phyloP scores from a whole-genome alignment of 192 early-diverging fungal species.

The Radiomyces spectabilis region DNA sequence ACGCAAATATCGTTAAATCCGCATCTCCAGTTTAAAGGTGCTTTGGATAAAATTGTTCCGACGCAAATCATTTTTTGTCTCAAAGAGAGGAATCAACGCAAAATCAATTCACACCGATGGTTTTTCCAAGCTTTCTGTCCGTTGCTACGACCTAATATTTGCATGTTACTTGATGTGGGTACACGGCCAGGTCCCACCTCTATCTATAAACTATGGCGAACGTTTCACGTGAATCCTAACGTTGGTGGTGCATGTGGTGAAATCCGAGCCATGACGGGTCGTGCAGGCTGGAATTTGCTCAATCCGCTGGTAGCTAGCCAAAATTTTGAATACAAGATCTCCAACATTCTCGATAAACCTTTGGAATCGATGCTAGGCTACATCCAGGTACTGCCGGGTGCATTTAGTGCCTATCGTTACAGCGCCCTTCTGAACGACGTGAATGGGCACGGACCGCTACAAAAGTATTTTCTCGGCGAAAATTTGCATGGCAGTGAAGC shows the following conservation, averaged over 20 bases:
- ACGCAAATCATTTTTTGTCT: conserved; percentile 72
- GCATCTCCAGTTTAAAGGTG: conserved; percentile 37
- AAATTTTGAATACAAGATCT: conserved; percentile 71
- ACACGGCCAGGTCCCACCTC: conserved; percentile 51
- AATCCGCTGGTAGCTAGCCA: conserved; percentile 58
- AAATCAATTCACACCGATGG: conserved; percentile 60
- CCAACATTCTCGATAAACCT: conserved; percentile 60
- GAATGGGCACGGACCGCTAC: conserved; percentile 51
- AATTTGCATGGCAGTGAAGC: conserved; percentile 40
- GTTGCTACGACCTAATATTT: conserved; percentile 50
- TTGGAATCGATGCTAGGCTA: conserved; percentile 83
- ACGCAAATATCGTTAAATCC: conserved; percentile 51
- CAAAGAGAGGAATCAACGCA: conserved; percentile 65
- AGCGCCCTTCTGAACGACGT: conserved; percentile 60
- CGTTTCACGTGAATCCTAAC: conserved; percentile 51
- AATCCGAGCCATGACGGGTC: conserved; percentile 51
- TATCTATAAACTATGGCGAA: conserved; percentile 64
- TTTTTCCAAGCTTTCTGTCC: conserved; percentile 62
- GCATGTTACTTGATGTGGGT: conserved; percentile 59
- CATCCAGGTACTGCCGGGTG: conserved; percentile 81
- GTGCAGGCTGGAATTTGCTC: conserved; percentile 32
- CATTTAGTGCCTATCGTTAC: conserved; percentile 82
- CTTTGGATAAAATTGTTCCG: conserved; percentile 44
- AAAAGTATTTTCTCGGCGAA: conserved; percentile 73
- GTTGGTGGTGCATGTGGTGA: conserved; percentile 62